Percentiles rank a stretch among this genome's conserved stretches.
phyloP scores from a whole-genome alignment of 2,329 filamentous ascomycete genomes.

The Diaporthe velutina region DNA sequence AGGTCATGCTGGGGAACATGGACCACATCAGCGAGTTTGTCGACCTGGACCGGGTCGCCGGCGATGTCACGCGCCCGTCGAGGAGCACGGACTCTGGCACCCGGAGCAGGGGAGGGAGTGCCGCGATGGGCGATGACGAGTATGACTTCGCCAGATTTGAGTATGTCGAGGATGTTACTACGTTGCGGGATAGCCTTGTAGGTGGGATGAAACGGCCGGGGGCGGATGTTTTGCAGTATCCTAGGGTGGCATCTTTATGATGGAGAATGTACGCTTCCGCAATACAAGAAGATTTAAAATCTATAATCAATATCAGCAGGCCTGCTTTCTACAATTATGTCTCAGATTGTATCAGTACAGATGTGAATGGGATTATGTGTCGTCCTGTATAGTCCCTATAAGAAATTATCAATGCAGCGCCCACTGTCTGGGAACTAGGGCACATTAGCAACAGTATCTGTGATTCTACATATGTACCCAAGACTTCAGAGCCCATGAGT shows the following conservation, averaged over 20 bases:
- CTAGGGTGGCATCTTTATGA: slow-evolving; percentile 9
- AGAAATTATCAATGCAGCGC: no score
- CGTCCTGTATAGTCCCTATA: no score
- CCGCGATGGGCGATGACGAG: background rate
- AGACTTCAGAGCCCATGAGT: no score
- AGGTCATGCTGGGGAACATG: slow-evolving; percentile 29
- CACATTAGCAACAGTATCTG: no score
- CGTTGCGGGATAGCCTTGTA: background rate
- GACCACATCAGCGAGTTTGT: slow-evolving; percentile 37
- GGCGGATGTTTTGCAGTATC: background rate
- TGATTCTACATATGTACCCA: no score
- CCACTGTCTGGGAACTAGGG: no score
- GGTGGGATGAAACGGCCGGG: background rate
- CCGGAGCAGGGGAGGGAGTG: background rate
- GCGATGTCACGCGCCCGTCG: slow-evolving; percentile 9
- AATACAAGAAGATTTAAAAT: no score
- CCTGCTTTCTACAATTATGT: no score
- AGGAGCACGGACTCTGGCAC: slow-evolving; percentile 3
- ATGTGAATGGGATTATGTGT: no score
- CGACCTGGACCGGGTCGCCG: slow-evolving; percentile 14
- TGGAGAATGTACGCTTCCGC: no score
- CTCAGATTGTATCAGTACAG: no score
- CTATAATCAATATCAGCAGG: no score
- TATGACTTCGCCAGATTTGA: slow-evolving; percentile 33
- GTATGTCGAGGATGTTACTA: slow-evolving; percentile 32